A percentile compares a stretch with the other conserved stretches of the same genome.
Conservation (phyloP, 768 basidiomycete species). For the Nidularia pulvinata region DNA sequence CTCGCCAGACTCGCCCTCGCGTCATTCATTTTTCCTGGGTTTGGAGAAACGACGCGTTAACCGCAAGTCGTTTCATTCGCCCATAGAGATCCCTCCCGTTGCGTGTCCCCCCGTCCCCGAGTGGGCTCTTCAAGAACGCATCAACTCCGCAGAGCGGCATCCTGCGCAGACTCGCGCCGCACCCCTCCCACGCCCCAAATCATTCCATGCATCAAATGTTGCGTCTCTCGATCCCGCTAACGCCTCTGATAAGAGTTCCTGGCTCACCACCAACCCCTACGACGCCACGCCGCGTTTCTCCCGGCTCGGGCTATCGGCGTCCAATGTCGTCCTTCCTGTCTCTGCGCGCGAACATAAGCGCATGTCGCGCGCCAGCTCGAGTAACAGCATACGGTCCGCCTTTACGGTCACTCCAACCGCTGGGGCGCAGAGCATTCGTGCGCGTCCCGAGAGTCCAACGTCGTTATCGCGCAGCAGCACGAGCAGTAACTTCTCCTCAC, state of each 20-base stretch:
- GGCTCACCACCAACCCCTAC: constrained; percentile 33
- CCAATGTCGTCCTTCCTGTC: constrained; percentile 37
- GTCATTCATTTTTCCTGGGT: not conserved
- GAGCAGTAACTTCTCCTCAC: not conserved
- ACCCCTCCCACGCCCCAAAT: not conserved
- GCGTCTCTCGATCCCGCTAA: not conserved
- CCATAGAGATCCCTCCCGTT: not conserved
- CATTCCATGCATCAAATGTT: not conserved
- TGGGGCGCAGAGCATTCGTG: constrained; percentile 4
- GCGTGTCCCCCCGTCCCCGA: not conserved
- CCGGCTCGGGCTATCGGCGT: constrained; percentile 27
- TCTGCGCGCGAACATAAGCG: constrained; percentile 27
- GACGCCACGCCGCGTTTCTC: constrained; percentile 37
- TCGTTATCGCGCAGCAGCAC: not conserved
- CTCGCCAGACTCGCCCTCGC: not conserved
- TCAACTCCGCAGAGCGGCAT: not conserved
- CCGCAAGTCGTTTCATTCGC: not conserved
- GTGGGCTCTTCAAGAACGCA: not conserved
- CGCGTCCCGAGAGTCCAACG: constrained; percentile 6
- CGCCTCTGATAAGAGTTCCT: constrained; percentile 11
- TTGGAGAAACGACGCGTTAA: not conserved
- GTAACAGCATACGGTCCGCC: not conserved
- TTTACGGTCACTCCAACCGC: not conserved
- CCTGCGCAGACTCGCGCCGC: not conserved
- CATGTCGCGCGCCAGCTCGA: not conserved